Evolutionary conservation across 2,329 filamentous ascomycete genomes (phyloP), one percentile per base, ranked within the genome.

Genomic region (Pyrenochaeta sp.): DNA sequence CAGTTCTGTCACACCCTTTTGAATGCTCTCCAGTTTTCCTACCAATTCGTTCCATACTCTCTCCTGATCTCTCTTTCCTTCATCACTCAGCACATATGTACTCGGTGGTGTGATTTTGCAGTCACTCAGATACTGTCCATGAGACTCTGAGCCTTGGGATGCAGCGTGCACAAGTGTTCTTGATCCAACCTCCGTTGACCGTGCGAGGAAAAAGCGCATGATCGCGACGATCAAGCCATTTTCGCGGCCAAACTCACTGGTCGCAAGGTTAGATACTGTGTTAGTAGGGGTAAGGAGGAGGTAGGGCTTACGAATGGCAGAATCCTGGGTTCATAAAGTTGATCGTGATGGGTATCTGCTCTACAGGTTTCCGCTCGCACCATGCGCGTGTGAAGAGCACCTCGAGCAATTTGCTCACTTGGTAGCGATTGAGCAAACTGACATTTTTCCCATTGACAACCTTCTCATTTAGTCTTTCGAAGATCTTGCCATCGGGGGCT

Each of bases 81-180:
- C 73, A 5, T 63, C 58, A 14, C 73, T 77, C 45, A 66, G 51
- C 9, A 79, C 77, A 29, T 76, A 66, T 10, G 54, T 45, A 4
- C 72, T 67, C 14, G 71, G 70, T 20, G 56, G 43, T 21, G 48
- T 49, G 14, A 78, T 57, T 47, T 61, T 29, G 15, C 67, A 72
- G 45, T 80, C 66, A 32, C 64, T 72, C 40, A 79, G 45, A 53
- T 79, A 81, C 57, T 75, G 63, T 0, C 79, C 79, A 59, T 80
- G 77, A 1, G 62, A 72, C 53, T 77, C 73, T 3, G 57, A 49
- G 0, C 77, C 77, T 15, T 58, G 61, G 6, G 63, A 45, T 3
- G 69, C 78, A 0, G 74, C 77, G 55, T 75, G 64, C 1, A 79
- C 76, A n/a, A 81, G 63, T 1, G 72, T 79, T 18, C 78, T 58